These are phyloP conservation scores for Albifimbria verrucaria DNA, from an alignment of 2,329 filamentous ascomycete species.

Conservation along the genomic window DNA sequence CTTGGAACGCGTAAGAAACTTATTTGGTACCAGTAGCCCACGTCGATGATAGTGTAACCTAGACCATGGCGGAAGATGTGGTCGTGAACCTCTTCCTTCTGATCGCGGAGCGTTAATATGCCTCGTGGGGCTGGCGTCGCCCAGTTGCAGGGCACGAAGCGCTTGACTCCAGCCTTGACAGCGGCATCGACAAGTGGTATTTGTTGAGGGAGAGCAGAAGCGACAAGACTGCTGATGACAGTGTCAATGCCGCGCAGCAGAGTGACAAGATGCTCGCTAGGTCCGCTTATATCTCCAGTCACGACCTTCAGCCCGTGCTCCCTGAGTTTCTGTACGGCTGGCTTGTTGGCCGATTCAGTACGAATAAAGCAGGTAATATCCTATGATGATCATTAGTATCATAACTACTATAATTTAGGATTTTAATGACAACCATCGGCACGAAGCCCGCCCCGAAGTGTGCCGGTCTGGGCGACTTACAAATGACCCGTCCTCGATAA, in stretches of 20 bases:
- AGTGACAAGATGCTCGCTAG: background rate
- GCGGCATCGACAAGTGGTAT: background rate
- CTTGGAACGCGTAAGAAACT: background rate
- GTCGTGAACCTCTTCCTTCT: background rate
- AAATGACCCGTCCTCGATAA: background rate
- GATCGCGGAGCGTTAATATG: background rate
- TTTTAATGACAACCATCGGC: too few species aligned
- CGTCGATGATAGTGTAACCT: background rate
- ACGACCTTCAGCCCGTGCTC: background rate
- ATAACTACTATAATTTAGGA: too few species aligned
- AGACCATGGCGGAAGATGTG: background rate
- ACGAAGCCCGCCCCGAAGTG: too few species aligned
- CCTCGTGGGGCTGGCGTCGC: background rate
- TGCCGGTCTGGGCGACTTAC: too few species aligned
- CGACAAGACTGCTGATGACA: background rate
- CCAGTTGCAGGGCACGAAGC: background rate
- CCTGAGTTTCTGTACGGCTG: background rate
- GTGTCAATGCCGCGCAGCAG: background rate
- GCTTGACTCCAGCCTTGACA: background rate
- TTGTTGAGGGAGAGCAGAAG: background rate
- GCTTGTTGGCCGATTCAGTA: background rate
- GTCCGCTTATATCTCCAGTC: background rate
- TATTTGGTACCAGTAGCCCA: background rate
- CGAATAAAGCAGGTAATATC: background rate
- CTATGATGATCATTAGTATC: too few species aligned